A percentile compares a stretch with the other conserved stretches of the same genome.
Evolutionary conservation across 495 filamentous ascomycete species (phyloP).

Genomic region (Evansstolkia leycettana): DNA sequence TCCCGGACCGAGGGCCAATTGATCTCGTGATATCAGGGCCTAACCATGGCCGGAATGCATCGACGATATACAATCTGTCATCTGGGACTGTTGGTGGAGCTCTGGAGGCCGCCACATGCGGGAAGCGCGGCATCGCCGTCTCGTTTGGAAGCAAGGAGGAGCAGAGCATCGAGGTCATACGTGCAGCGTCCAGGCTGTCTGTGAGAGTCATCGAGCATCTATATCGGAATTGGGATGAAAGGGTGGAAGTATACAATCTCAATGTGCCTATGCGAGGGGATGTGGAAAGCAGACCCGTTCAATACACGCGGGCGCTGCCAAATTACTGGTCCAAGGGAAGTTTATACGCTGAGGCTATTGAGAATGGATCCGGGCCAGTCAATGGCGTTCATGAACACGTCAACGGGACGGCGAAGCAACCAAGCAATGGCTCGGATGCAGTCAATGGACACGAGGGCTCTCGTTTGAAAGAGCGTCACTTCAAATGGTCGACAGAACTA

Average conservation of each 20-base stretch:
- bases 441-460: constrained; percentile 11
- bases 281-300: constrained; percentile 48
- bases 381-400: constrained; percentile 59
- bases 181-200: constrained; percentile 52
- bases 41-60: constrained; percentile 91
- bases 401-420: constrained; percentile 32
- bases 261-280: constrained; percentile 65
- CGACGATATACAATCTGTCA: constrained; percentile 78
- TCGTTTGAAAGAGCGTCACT: constrained; percentile 17
- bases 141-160: constrained; percentile 72
- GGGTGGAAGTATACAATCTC: constrained; percentile 73
- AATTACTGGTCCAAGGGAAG: constrained; percentile 76
- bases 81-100: constrained; percentile 87
- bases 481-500: constrained; percentile 31
- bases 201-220: constrained; percentile 67
- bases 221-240: constrained; percentile 55
- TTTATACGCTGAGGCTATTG: constrained; percentile 56
- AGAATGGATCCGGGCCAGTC: constrained; percentile 6
- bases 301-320: constrained; percentile 70
- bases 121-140: constrained; percentile 63
- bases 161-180: constrained; percentile 55
- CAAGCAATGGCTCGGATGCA: constrained; percentile 2
- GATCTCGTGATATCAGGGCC: constrained; percentile 86
- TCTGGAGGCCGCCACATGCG: constrained; percentile 79
- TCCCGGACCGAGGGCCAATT: constrained; percentile 56